Conservation (phyloP, 2,329 filamentous ascomycete genomes). For the Fonsecaea multimorphosa region DNA sequence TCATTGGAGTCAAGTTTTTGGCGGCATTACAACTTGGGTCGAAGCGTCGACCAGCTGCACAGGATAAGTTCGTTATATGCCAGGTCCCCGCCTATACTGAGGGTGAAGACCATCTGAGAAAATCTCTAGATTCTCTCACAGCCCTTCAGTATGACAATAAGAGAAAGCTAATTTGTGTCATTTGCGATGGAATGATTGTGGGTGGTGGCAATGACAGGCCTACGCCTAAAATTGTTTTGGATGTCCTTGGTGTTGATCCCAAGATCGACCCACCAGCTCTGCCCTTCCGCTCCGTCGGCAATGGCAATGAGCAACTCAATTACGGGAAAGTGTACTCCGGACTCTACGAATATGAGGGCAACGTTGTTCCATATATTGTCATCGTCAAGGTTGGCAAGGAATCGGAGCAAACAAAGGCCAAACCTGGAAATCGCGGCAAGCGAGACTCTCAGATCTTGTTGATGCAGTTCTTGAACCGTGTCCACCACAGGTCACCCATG, state of each 20-base stretch:
- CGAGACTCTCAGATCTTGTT: conserved; percentile 95
- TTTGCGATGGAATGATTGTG: conserved; percentile 97
- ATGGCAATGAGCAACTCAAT: conserved; percentile 90
- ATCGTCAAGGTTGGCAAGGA: conserved; percentile 97
- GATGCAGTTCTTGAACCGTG: conserved; percentile 97
- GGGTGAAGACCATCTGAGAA: conserved; percentile 91
- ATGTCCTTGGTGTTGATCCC: conserved; percentile 95
- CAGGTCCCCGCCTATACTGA: conserved; percentile 98
- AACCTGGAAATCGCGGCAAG: conserved; percentile 97
- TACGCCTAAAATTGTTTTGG: conserved; percentile 95
- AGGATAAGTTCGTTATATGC: conserved; percentile 99
- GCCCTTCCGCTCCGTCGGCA: conserved; percentile 90
- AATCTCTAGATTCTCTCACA: conserved; percentile 91
- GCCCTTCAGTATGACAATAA: conserved; percentile 98
- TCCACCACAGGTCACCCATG: conserved; percentile 94
- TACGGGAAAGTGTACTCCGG: conserved; percentile 99
- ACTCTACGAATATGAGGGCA: conserved; percentile 95
- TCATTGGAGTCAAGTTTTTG: conserved; percentile 88
- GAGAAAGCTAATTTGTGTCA: conserved; percentile 92
- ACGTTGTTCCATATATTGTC: conserved; percentile 94
- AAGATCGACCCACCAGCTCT: conserved; percentile 94
- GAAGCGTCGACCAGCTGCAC: conserved; percentile 83
- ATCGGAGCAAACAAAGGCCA: conserved; percentile 86
- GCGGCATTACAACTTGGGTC: conserved; percentile 91
- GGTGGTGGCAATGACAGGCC: conserved; percentile 95